Evolutionary conservation across 352 stramenopile genomes (phyloP), one percentile per base, ranked within the genome.

Genomic region (Phytophthora fragariaefolia): DNA sequence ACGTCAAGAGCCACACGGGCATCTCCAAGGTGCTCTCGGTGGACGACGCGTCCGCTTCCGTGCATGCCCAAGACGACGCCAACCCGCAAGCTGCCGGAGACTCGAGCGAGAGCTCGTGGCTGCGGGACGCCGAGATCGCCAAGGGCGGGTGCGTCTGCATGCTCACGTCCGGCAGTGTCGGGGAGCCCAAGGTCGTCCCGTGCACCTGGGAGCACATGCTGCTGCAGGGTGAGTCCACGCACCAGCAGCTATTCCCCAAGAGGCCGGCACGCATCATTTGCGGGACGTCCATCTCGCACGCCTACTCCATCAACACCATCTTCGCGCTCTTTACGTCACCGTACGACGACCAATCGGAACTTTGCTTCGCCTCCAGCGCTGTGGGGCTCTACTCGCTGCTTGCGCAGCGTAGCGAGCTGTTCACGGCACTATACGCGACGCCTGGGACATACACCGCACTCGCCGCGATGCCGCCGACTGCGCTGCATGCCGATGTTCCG

Each of bases 301-400:
- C 87, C 9, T 96, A 87, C 63, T 90, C 87, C 6, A 93, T 96
- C 66, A 96, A 96, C 60, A 83, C 85, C 3, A 70, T 96, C 22
- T 96, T 94, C 59, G 79, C 87, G 48, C 71, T 96, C 22, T 79
- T 90, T 45, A 89, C 77, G 8, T 95, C 87, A 17, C 73, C 82
- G 26, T 80, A 73, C 52, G 87, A 93, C 36, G 46, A 63, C 4
- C 53, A 79, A 26, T 92, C 77, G 10, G 85, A 95, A 67, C 75
- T 96, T 10, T 90, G 78, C 67, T 91, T 96, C 55, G 74, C 67
- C 12, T 80, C 74, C 2, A 82, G 74, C n/a, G 75, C 72, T 12
- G 50, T 74, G 13, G 79, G 74, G 13, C 62, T 95, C 24, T 79
- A 90, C 28, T 49, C 77, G 17, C 51, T 93, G 47, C 67, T 94